phyloP scores from a whole-genome alignment of 2,329 filamentous ascomycete genomes.

The Truncatella angustata region DNA sequence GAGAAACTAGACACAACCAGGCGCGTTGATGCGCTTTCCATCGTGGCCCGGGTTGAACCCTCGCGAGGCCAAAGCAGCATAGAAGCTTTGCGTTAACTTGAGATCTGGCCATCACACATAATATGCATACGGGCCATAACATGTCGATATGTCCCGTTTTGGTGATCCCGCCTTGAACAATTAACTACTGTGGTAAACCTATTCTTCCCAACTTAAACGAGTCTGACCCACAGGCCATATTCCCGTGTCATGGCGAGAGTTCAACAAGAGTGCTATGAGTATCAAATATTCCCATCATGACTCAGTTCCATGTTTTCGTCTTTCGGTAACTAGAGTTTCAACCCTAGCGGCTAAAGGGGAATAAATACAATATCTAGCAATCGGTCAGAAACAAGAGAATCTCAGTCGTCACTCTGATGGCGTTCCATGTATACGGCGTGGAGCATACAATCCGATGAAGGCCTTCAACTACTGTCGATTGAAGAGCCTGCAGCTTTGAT shows the following conservation, averaged over 20 bases:
- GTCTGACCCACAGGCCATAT: too few relatives aligned
- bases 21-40: background rate
- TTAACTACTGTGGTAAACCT: too few relatives aligned
- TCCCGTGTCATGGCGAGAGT: too few relatives aligned
- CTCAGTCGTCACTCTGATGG: too few relatives aligned
- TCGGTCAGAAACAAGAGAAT: background rate
- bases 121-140: too few relatives aligned
- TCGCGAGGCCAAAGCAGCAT: too few relatives aligned
- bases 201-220: too few relatives aligned
- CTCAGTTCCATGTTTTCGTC: background rate
- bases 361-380: background rate
- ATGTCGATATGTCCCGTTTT: background rate
- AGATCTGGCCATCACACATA: background rate
- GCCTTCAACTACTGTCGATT: too few relatives aligned
- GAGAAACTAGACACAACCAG: background rate
- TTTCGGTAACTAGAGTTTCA: constrained; percentile 5
- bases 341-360: background rate
- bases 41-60: background rate
- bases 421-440: too few relatives aligned
- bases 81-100: background rate
- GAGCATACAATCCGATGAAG: too few relatives aligned
- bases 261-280: too few relatives aligned
- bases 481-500: too few relatives aligned
- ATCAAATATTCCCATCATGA: constrained; percentile 1
- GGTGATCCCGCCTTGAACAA: background rate